Percentiles rank a stretch among this genome's conserved stretches.
These are phyloP conservation scores for Globisporangium megalacanthum DNA, from an alignment of 352 stramenopile species.

Conservation along the genomic window DNA sequence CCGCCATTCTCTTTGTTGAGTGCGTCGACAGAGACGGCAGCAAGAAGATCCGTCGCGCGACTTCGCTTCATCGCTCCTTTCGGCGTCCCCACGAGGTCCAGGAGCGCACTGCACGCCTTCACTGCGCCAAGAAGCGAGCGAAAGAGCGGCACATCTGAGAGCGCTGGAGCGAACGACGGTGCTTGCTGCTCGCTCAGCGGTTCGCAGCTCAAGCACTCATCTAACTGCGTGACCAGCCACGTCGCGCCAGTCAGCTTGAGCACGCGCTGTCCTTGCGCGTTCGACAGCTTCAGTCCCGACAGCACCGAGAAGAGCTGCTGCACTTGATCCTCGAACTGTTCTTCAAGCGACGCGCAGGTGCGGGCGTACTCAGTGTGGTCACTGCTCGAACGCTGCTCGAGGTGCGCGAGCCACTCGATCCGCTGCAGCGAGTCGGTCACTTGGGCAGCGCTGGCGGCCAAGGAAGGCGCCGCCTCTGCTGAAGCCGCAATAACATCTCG, in stretches of 20 bases:
- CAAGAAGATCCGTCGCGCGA: constrained; percentile 19
- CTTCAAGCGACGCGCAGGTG: not conserved
- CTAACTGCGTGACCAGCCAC: constrained; percentile 28
- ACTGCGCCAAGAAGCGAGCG: constrained; percentile 16
- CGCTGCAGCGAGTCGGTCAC: constrained; percentile 6
- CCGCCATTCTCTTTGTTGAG: constrained; percentile 1
- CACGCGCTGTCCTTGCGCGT: constrained; percentile 45
- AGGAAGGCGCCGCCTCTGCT: not conserved
- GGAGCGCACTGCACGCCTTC: constrained; percentile 20
- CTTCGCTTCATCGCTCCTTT: constrained; percentile 53
- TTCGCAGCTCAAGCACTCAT: not conserved
- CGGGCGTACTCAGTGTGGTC: not conserved
- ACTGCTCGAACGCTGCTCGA: constrained; percentile 2
- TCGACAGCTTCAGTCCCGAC: constrained; percentile 46
- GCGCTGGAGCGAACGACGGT: not conserved
- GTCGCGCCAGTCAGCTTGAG: constrained; percentile 41
- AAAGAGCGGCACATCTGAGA: constrained; percentile 14
- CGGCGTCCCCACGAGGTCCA: constrained; percentile 38
- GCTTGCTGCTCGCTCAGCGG: not conserved
- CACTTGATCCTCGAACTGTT: constrained; percentile 5
- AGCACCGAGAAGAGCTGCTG: constrained; percentile 16
- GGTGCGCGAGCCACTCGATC: constrained; percentile 2
- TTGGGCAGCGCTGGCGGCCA: not conserved
- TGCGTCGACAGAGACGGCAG: constrained; percentile 1
- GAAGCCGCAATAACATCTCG: constrained; percentile 4